Percentiles rank a stretch among this genome's conserved stretches.
Evolutionary conservation across 345 rosid genomes (phyloP).

Genomic region (Raphanus sativus): DNA sequence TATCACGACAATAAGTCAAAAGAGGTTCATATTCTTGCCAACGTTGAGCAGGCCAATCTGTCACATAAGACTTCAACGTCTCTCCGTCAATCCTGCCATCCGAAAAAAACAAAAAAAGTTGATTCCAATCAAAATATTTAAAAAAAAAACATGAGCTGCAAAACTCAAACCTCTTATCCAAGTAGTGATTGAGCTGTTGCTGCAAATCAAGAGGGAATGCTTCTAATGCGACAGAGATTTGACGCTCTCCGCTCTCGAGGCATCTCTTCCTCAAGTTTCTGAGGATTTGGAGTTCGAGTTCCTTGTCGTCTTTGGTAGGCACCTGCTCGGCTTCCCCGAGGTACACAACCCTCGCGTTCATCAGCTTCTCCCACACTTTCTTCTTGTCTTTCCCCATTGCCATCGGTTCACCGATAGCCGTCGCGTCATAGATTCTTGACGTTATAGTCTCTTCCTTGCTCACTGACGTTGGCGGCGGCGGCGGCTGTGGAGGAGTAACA

Average conservation of each 20-base stretch:
- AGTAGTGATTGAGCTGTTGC: slow-evolving; percentile 61
- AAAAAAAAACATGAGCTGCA: background rate
- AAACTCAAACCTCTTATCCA: slow-evolving; percentile 59
- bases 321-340: slow-evolving; percentile 96
- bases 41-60: slow-evolving; percentile 67
- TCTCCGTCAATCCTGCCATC: slow-evolving; percentile 82
- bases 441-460: slow-evolving; percentile 37
- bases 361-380: slow-evolving; percentile 84
- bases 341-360: slow-evolving; percentile 78
- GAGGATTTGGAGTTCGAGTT: slow-evolving; percentile 72
- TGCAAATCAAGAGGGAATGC: slow-evolving; percentile 82
- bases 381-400: slow-evolving; percentile 83
- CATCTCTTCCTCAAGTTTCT: slow-evolving; percentile 63
- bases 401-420: slow-evolving; percentile 87
- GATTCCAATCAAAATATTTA: background rate
- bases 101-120: background rate
- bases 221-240: slow-evolving; percentile 69
- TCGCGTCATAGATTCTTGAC: slow-evolving; percentile 84
- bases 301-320: slow-evolving; percentile 75
- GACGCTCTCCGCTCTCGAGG: slow-evolving; percentile 38
- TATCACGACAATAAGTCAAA: slow-evolving; percentile 75
- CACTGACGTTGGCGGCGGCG: slow-evolving; percentile 22
- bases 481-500: background rate
- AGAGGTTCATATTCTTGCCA: slow-evolving; percentile 93
- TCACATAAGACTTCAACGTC: slow-evolving; percentile 57